Conservation (phyloP, 352 stramenopile species). For the Phytophthora podocarpi region DNA sequence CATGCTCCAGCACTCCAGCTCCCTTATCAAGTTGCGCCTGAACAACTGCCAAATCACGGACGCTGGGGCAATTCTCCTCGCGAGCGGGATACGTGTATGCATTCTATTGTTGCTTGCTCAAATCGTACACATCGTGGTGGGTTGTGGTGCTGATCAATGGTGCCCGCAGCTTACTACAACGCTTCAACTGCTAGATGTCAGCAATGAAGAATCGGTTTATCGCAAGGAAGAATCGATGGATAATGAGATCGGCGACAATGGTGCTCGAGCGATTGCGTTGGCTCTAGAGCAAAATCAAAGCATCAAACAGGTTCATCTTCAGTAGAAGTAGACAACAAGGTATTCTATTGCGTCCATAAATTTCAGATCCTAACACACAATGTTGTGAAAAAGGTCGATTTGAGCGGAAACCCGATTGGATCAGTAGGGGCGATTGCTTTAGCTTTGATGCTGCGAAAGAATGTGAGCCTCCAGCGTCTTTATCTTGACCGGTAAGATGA, state of each 20-base stretch:
- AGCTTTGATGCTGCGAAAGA: constrained; percentile 40
- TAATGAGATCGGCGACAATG: constrained; percentile 39
- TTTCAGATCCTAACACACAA: neutral
- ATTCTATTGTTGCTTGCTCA: too few relatives aligned
- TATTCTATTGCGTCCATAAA: neutral
- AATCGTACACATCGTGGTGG: too few relatives aligned
- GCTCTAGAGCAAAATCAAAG: constrained; percentile 41
- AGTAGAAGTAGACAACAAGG: neutral
- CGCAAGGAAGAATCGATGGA: constrained; percentile 28
- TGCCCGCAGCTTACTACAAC: constrained; percentile 6
- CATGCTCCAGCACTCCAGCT: constrained; percentile 13
- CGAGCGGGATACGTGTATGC: constrained; percentile 41
- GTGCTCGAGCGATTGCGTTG: constrained; percentile 31
- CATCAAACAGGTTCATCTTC: constrained; percentile 17
- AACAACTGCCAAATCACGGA: constrained; percentile 52
- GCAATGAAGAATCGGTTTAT: constrained; percentile 37
- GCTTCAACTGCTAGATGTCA: constrained; percentile 41
- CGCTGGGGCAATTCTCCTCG: constrained; percentile 48
- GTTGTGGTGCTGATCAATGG: neutral
- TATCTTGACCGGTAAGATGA: constrained; percentile 41
- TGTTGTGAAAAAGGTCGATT: constrained; percentile 15
- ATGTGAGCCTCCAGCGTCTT: constrained; percentile 29
- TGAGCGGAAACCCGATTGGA: constrained; percentile 43
- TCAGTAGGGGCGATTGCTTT: constrained; percentile 25
- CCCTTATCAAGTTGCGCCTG: constrained; percentile 34